Evolutionary conservation across 129 eudicot species (phyloP).

Genomic region (Lactuca sativa): DNA sequence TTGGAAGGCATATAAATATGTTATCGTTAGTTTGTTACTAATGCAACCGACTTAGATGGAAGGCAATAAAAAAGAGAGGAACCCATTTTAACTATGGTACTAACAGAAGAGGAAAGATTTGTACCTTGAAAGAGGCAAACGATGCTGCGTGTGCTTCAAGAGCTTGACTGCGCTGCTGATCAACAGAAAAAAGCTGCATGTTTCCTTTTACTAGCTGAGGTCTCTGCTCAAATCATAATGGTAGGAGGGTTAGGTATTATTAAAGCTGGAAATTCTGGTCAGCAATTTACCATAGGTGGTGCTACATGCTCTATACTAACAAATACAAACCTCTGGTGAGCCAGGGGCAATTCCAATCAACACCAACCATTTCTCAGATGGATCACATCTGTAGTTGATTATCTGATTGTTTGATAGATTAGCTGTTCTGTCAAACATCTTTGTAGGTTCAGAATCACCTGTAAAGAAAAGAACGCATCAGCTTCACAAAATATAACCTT

Average conservation of each 20-base stretch:
- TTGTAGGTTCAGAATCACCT: constrained; percentile 91
- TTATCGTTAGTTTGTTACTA: background rate
- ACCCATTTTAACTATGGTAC: background rate
- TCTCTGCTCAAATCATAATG: constrained; percentile 42
- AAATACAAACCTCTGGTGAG: constrained; percentile 75
- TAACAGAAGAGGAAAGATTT: constrained; percentile 15
- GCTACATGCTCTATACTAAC: background rate
- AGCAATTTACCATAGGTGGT: constrained; percentile 1
- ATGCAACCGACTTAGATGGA: constrained; percentile 10
- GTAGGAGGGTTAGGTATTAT: constrained; percentile 5
- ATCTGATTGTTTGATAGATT: constrained; percentile 90
- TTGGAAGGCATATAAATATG: constrained; percentile 19
- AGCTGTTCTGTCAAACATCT: constrained; percentile 97
- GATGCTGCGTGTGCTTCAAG: constrained; percentile 99
- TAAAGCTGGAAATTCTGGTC: background rate
- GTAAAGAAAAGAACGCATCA: constrained; percentile 4
- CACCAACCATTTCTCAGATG: constrained; percentile 97
- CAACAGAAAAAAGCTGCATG: constrained; percentile 96
- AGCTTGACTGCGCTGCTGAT: constrained; percentile 99
- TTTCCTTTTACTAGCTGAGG: constrained; percentile 95
- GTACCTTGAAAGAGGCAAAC: constrained; percentile 82
- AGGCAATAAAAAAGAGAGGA: background rate
- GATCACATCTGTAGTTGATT: constrained; percentile 89
- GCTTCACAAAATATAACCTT: background rate
- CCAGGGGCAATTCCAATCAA: constrained; percentile 98